Evolutionary conservation across 805 yeast genomes (phyloP).

Genomic region (Lipomyces chichibuensis): DNA sequence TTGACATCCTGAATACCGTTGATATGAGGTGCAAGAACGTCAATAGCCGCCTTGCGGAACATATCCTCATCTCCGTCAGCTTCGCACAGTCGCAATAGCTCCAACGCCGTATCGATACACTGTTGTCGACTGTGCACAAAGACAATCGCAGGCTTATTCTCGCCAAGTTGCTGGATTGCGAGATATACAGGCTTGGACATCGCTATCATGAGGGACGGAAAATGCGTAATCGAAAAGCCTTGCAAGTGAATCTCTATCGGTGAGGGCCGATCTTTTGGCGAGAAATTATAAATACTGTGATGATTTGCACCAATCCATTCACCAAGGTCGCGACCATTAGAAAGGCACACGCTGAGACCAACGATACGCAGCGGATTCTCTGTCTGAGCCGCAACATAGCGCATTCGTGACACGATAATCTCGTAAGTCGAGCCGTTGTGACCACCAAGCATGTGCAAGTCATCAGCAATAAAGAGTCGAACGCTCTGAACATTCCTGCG

Average conservation of each 20-base stretch:
- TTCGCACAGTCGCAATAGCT: conserved; percentile 48
- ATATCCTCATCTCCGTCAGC: conserved; percentile 45
- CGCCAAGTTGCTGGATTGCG: conserved; percentile 47
- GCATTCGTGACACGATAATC: conserved; percentile 66
- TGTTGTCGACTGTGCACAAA: conserved; percentile 62
- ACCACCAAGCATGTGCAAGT: conserved; percentile 69
- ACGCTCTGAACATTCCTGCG: conserved; percentile 67
- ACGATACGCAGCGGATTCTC: conserved; percentile 63
- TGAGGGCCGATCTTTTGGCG: conserved; percentile 59
- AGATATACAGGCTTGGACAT: conserved; percentile 56
- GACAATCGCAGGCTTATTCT: conserved; percentile 48
- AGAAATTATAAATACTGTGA: conserved; percentile 65
- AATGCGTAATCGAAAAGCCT: conserved; percentile 50
- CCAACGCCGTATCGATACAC: conserved; percentile 56
- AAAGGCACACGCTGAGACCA: conserved; percentile 69
- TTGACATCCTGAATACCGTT: conserved; percentile 53
- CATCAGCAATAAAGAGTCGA: conserved; percentile 72
- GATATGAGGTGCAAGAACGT: conserved; percentile 49
- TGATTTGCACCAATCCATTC: conserved; percentile 82
- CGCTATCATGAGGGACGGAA: conserved; percentile 56
- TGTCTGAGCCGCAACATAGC: conserved; percentile 68
- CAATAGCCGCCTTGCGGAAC: conserved; percentile 49
- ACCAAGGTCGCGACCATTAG: conserved; percentile 76
- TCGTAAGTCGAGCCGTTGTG: conserved; percentile 68
- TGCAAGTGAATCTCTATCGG: conserved; percentile 63